Evolutionary conservation across 106 monocot genomes (phyloP).

Genomic region (Dioscorea alata): DNA sequence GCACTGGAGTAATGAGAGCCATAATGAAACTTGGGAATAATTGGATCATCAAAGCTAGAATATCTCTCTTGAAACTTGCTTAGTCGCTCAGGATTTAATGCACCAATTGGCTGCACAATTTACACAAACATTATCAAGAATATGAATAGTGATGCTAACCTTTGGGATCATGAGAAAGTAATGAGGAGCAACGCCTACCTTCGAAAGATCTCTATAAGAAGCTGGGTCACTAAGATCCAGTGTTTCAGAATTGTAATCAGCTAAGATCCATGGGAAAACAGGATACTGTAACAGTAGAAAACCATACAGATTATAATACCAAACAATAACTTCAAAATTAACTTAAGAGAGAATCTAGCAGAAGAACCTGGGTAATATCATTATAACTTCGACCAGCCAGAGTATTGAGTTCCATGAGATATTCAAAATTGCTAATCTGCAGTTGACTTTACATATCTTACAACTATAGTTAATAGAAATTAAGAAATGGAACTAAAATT

Average conservation of each 20-base stretch:
- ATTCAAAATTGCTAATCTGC: slow-evolving; percentile 99
- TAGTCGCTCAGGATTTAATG: slow-evolving; percentile 83
- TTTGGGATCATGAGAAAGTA: too few species aligned
- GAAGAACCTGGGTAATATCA: slow-evolving; percentile 91
- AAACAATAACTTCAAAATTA: neutral
- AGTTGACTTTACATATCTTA: slow-evolving; percentile 4
- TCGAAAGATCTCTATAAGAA: slow-evolving; percentile 91
- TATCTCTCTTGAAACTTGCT: slow-evolving; percentile 89
- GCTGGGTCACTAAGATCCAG: slow-evolving; percentile 74
- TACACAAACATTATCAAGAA: neutral
- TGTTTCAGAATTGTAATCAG: slow-evolving; percentile 70
- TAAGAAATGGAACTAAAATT: slow-evolving; percentile 7
- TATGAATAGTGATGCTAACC: too few species aligned
- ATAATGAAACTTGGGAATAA: slow-evolving; percentile 97
- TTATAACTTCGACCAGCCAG: slow-evolving; percentile 98
- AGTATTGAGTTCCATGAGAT: slow-evolving; percentile 96
- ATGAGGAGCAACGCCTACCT: slow-evolving; percentile 31
- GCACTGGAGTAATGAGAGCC: slow-evolving; percentile 97
- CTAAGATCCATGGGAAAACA: slow-evolving; percentile 96
- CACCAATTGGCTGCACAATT: slow-evolving; percentile 86
- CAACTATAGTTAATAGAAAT: neutral
- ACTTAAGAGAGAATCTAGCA: slow-evolving; percentile 1
- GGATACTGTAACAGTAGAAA: slow-evolving; percentile 65
- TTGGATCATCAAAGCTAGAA: slow-evolving; percentile 84
- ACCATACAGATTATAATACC: neutral